phyloP scores from a whole-genome alignment of 2,329 filamentous ascomycete species.

The Aureobasidium sp. region DNA sequence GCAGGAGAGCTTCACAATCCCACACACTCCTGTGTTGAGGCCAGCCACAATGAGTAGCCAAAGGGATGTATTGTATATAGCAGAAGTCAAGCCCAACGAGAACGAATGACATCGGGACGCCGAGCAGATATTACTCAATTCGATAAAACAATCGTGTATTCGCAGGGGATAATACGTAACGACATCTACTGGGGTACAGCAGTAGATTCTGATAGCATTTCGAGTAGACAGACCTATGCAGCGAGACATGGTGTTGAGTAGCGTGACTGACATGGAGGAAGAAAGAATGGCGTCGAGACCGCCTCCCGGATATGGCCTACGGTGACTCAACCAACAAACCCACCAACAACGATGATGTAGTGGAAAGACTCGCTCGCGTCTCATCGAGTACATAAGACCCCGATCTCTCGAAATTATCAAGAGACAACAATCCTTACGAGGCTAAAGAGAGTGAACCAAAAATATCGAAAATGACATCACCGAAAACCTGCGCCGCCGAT shows the following conservation, averaged over 20 bases:
- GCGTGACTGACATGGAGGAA: background rate
- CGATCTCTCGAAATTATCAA: background rate
- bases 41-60: background rate
- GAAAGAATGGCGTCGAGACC: conserved; percentile 4
- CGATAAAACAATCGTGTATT: background rate
- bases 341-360: conserved; percentile 3
- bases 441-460: background rate
- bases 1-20: background rate
- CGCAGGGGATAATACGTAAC: background rate
- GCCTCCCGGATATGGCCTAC: background rate
- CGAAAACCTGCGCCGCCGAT: background rate
- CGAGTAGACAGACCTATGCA: too few relatives aligned
- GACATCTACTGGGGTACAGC: background rate
- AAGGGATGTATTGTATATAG: too few relatives aligned
- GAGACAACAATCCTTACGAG: background rate
- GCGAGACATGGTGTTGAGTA: background rate
- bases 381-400: background rate
- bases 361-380: background rate
- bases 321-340: conserved; percentile 2
- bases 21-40: too few relatives aligned
- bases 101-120: background rate
- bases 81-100: background rate
- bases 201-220: too few relatives aligned
- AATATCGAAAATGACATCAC: conserved; percentile 9
- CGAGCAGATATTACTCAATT: background rate